Evolutionary conservation across 2,329 filamentous ascomycete genomes (phyloP), one percentile per base, ranked within the genome.

Genomic region (Nectriaceae sp.): DNA sequence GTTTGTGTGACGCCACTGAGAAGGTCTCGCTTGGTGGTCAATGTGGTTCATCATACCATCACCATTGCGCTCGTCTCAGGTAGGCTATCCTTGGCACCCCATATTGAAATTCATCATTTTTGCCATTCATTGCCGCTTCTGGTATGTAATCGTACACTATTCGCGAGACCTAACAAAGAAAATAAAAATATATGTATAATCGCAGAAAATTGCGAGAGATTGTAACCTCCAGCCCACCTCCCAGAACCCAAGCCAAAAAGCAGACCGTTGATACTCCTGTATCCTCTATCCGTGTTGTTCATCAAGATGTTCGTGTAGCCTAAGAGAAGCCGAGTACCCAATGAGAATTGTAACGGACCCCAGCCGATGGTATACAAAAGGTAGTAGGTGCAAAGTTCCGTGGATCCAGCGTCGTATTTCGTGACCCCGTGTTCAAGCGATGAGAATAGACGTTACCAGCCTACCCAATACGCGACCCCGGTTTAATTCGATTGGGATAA

Each of bases 291-390:
- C 55, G 36, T 57, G 51, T 49, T 52, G 42, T 56, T 62, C 57
- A 42, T 61, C 49, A 59, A 54, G 52, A 46, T 49, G 44, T 49
- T 62, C 42, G 50, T 52, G 41, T 50, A 52, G 44, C 49, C 47
- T 44, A 41, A n/a, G 52, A 56, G 44, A 42, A 45, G 44, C 44
- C 51, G 50, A 47, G 43, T 54, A 42, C 60, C 56, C 49, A 50
- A 57, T 49, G 50, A 49, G 26, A 42, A 38, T 35, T 49, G 42
- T 39, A 49, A 49, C 49, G 46, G 49, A 46, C 56, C 46, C 44
- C 54, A 56, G 59, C 50, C 52, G 50, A 56, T 60, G 47, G 54
- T 61, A 58, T 61, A 61, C 58, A 61, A 61, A 51, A 57, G 53
- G 53, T 42, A 50, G 36, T 40, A 36, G 6, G n/a, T 8, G 5